Evolutionary conservation across 2,329 filamentous ascomycete genomes (phyloP), one percentile per base, ranked within the genome.

Genomic region (Aspergillus amoenus): DNA sequence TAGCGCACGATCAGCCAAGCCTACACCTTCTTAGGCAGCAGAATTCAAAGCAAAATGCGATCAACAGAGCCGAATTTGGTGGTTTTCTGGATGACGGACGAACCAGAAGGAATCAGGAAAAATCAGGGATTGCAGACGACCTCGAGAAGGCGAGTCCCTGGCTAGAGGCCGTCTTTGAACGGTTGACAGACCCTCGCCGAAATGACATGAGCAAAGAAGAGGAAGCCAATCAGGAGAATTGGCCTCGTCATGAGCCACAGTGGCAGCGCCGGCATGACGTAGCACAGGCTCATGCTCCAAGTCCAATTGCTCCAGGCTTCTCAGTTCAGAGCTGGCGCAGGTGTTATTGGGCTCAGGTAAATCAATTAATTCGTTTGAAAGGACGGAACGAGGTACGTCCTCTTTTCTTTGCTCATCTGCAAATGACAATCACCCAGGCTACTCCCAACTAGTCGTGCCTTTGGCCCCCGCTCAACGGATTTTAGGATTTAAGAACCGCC

Each of bases 251-350:
- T 57, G 61, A 63, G 61, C 61, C 59, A 61, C 59, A 61, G 60
- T 47, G 47, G 51, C 52, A 18, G 55, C 55, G 52, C 51, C 48
- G n/a, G 45, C 21, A 64, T 64, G 62, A 64, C 60, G 60, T 62
- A 62, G 55, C 27, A 49, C 34, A 42, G 34, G 27, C 27, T 30
- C 40, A 27, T 15, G 40, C 27, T 30, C 27, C 27, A 30, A 30
- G 27, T 6, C 24, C 24, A 21, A 21, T 21, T 24, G 24, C 24
- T 6, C 37, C 42, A 15, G 30, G 43, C 48, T 37, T 55, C 30
- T 43, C 57, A 51, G 22, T 32, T 45, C 41, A 49, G 39, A 48
- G 39, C 45, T 47, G 45, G 32, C 32, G 41, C 21, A 41, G 32
- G 37, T 9, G 27, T 30, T 30, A 30, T 30, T 30, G 27, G 27